These are phyloP conservation scores for Tolypocladium tropicale DNA, from an alignment of 2,329 filamentous ascomycete species.

Conservation along the genomic window DNA sequence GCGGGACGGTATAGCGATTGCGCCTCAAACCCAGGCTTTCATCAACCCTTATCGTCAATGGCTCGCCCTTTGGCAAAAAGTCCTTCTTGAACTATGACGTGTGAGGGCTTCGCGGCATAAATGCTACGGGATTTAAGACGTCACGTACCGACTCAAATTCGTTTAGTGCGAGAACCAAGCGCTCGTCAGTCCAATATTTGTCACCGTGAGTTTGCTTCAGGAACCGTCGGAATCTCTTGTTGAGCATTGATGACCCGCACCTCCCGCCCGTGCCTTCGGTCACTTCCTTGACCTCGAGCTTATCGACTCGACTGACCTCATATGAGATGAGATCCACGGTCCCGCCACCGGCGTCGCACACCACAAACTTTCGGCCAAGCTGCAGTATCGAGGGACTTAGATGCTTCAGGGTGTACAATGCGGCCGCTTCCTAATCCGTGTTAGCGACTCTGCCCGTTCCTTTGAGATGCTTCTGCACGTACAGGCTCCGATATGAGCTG, in stretches of 20 bases:
- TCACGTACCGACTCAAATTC: slow-evolving; percentile 29
- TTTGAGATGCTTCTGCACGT: slow-evolving; percentile 4
- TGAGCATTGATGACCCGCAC: slow-evolving; percentile 39
- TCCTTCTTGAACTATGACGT: slow-evolving; percentile 23
- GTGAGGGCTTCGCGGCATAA: not conserved
- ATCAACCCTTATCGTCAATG: slow-evolving; percentile 24
- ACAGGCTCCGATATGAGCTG: slow-evolving; percentile 39
- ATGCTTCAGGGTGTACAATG: slow-evolving; percentile 35
- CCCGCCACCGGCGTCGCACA: slow-evolving; percentile 44
- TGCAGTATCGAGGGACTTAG: slow-evolving; percentile 29
- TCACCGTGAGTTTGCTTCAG: slow-evolving; percentile 31
- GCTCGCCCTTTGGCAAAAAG: slow-evolving; percentile 24
- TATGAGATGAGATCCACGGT: slow-evolving; percentile 46
- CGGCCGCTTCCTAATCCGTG: slow-evolving; percentile 33
- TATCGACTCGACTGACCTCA: slow-evolving; percentile 29
- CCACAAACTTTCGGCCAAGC: slow-evolving; percentile 36
- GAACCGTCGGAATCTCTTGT: slow-evolving; percentile 34
- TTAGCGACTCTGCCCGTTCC: slow-evolving; percentile 1
- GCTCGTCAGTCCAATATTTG: slow-evolving; percentile 31
- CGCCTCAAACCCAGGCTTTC: slow-evolving; percentile 20
- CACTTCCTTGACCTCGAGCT: slow-evolving; percentile 36
- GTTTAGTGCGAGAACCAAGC: slow-evolving; percentile 27
- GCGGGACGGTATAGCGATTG: slow-evolving; percentile 20
- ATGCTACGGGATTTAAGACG: too few relatives aligned
- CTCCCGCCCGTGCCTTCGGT: slow-evolving; percentile 37